A percentile compares a stretch with the other conserved stretches of the same genome.
Evolutionary conservation across 2,329 filamentous ascomycete species (phyloP).

Genomic region (Alternaria rosae): DNA sequence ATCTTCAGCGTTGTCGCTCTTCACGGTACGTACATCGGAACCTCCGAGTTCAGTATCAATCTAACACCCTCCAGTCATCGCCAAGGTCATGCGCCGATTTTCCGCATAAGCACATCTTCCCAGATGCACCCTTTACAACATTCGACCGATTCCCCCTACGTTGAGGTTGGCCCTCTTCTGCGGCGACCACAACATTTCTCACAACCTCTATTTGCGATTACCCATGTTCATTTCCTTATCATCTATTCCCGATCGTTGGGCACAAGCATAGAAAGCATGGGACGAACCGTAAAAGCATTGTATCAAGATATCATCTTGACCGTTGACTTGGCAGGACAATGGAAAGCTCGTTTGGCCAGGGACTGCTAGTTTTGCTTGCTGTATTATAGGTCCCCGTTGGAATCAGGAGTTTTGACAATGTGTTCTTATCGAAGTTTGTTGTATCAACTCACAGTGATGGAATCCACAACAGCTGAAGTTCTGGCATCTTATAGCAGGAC

Average conservation of each 20-base stretch:
- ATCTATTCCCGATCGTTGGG: slow-evolving; percentile 11
- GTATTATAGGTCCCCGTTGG: slow-evolving; percentile 44
- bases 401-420: slow-evolving; percentile 26
- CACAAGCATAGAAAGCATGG: slow-evolving; percentile 20
- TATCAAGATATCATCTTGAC: slow-evolving; percentile 24
- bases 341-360: slow-evolving; percentile 16
- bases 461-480: not conserved
- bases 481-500: not conserved
- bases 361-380: slow-evolving; percentile 34
- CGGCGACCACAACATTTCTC: slow-evolving; percentile 20
- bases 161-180: slow-evolving; percentile 30
- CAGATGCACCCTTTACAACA: slow-evolving; percentile 6
- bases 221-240: slow-evolving; percentile 12
- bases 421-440: not conserved
- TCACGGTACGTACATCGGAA: slow-evolving; percentile 74
- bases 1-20: slow-evolving; percentile 98
- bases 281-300: slow-evolving; percentile 30
- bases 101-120: slow-evolving; percentile 55
- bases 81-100: slow-evolving; percentile 92
- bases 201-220: slow-evolving; percentile 9
- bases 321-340: slow-evolving; percentile 12
- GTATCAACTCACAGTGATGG: not conserved
- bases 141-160: slow-evolving; percentile 13
- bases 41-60: not conserved
- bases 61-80: slow-evolving; percentile 72